Evolutionary conservation across 164 flowering plant genomes (phyloP).

Genomic region (Berberis vulgaris): DNA sequence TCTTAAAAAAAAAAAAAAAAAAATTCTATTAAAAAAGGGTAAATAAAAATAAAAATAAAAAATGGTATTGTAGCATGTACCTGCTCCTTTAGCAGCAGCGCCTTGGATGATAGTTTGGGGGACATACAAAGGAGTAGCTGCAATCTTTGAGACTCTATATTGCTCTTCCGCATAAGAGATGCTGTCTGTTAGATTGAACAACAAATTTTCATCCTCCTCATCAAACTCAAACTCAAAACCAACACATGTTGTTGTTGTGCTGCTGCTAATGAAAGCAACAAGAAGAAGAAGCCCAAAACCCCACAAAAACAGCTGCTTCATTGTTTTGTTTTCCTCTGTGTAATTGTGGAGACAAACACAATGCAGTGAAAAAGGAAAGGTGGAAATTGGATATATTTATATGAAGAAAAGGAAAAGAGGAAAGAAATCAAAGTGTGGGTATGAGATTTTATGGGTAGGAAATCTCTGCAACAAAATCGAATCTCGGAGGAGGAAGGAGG

Average conservation of each 20-base stretch:
- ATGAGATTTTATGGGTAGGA: too few species aligned
- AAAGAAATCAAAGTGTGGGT: too few species aligned
- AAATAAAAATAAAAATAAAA: neutral
- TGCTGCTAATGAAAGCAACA: conserved; percentile 9
- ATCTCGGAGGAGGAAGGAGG: too few species aligned
- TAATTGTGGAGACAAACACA: neutral
- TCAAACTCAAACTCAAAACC: conserved; percentile 23
- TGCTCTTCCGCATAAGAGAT: conserved; percentile 17
- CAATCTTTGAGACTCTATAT: conserved; percentile 23
- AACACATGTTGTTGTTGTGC: conserved; percentile 14
- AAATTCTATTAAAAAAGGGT: neutral
- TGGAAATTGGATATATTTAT: too few species aligned
- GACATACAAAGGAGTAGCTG: conserved; percentile 36
- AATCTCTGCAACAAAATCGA: too few species aligned
- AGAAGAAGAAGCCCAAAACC: conserved; percentile 13
- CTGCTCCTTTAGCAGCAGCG: conserved; percentile 72
- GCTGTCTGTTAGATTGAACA: conserved; percentile 31
- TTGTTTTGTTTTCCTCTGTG: conserved; percentile 6
- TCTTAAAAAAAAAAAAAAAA: neutral
- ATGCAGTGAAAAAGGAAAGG: neutral
- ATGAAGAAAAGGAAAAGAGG: too few species aligned
- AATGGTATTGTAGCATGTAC: conserved; percentile 17
- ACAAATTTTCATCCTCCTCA: neutral
- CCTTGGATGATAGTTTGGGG: conserved; percentile 54
- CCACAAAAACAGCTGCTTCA: conserved; percentile 22